These are phyloP conservation scores for Trametes cinnabarina DNA, from an alignment of 768 basidiomycete species.

Conservation along the genomic window DNA sequence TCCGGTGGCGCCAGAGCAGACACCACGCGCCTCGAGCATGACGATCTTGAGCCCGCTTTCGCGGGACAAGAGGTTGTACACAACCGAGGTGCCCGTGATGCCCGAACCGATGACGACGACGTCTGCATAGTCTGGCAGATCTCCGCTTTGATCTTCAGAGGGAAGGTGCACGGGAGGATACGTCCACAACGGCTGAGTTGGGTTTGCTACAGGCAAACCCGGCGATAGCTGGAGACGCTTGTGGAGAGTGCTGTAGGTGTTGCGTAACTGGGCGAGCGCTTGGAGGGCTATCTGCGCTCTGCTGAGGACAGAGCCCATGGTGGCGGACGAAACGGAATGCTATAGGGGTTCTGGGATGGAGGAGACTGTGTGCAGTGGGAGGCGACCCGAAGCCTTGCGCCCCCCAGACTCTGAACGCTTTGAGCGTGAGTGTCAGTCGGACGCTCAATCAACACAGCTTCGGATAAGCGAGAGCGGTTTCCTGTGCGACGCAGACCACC, in stretches of 20 bases:
- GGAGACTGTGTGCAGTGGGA: no score
- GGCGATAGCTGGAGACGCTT: constrained; percentile 42
- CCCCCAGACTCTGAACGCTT: no score
- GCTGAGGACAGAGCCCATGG: constrained; percentile 25
- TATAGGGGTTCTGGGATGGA: background rate
- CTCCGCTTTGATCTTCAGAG: constrained; percentile 15
- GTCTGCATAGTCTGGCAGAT: constrained; percentile 52
- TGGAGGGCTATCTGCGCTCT: constrained; percentile 23
- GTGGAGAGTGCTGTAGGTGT: constrained; percentile 28
- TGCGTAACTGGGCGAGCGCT: constrained; percentile 18
- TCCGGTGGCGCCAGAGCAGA: constrained; percentile 72
- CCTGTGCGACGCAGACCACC: no score
- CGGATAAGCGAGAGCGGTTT: no score
- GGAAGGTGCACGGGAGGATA: constrained; percentile 50
- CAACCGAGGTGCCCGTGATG: constrained; percentile 66
- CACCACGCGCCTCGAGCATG: constrained; percentile 80
- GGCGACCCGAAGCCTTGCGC: no score
- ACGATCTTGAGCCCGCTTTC: constrained; percentile 45
- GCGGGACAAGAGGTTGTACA: constrained; percentile 48
- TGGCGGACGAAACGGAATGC: background rate
- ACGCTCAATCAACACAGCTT: no score
- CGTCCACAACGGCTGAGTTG: constrained; percentile 65
- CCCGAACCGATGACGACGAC: constrained; percentile 77
- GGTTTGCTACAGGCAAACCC: constrained; percentile 53
- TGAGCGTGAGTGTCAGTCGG: no score